These are phyloP conservation scores for Boeremia lycopersici DNA, from an alignment of 2,329 filamentous ascomycete species.

Conservation along the genomic window DNA sequence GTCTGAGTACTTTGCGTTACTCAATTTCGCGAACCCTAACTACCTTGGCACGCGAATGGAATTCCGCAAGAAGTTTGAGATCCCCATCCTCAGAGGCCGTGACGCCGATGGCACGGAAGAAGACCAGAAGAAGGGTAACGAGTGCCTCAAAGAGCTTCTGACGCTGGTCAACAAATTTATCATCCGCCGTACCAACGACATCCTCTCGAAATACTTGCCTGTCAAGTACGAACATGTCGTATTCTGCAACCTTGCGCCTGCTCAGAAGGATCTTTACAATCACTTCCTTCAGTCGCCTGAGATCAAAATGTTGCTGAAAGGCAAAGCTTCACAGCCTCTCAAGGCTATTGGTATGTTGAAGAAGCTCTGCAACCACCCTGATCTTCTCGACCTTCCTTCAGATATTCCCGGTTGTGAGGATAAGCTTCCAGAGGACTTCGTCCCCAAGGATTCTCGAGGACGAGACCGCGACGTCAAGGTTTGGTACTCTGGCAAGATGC, in stretches of 20 bases:
- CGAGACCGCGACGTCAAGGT: constrained; percentile 90
- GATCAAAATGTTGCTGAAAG: constrained; percentile 87
- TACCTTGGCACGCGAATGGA: constrained; percentile 87
- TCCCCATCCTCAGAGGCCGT: constrained; percentile 88
- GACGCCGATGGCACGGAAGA: constrained; percentile 87
- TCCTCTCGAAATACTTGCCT: constrained; percentile 94
- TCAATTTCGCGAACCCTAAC: constrained; percentile 95
- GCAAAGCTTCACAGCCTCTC: constrained; percentile 92
- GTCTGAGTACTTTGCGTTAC: constrained; percentile 95
- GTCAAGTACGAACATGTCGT: constrained; percentile 99
- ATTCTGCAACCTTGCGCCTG: constrained; percentile 92
- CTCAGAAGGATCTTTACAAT: constrained; percentile 93
- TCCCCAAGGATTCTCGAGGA: constrained; percentile 84
- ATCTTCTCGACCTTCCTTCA: constrained; percentile 79
- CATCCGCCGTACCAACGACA: constrained; percentile 96
- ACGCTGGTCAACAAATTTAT: constrained; percentile 96
- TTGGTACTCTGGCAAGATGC: constrained; percentile 98
- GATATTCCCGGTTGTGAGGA: constrained; percentile 88
- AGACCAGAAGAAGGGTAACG: constrained; percentile 81
- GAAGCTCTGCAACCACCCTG: constrained; percentile 97
- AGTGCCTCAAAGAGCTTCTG: constrained; percentile 80
- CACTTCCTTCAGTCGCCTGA: constrained; percentile 96
- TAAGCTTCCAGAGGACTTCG: constrained; percentile 82
- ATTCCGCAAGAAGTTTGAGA: constrained; percentile 91
- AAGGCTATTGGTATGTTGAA: constrained; percentile 97